Conservation (phyloP, 768 basidiomycete species). For the Tylopilus sp. region DNA sequence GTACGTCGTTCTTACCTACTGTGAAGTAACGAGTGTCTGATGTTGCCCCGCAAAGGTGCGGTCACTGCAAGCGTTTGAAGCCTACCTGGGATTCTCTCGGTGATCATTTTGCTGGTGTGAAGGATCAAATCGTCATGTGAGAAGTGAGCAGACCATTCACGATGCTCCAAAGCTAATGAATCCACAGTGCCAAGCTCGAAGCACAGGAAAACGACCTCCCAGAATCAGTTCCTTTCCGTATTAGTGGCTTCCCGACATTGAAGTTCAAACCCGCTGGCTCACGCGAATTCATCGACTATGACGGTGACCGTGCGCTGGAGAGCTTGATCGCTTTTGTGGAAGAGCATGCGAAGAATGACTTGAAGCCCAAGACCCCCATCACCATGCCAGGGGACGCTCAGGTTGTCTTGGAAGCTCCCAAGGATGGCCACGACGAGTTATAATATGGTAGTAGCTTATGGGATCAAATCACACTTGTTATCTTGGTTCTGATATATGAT, state of each 20-base stretch:
- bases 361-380: conserved; percentile 38
- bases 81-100: conserved; percentile 92
- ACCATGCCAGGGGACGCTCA: conserved; percentile 24
- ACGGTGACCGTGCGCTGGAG: conserved; percentile 88
- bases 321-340: conserved; percentile 81
- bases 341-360: conserved; percentile 72
- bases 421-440: conserved; percentile 28
- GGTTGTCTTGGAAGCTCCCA: conserved; percentile 24
- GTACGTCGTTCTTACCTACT: conserved; percentile 43
- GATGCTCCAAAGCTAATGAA: conserved; percentile 7
- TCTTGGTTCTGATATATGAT: conserved; percentile 16
- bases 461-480: conserved; percentile 20
- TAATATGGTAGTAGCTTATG: conserved; percentile 20
- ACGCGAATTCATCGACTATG: conserved; percentile 86
- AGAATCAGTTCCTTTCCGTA: conserved; percentile 78
- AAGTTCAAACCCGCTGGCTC: conserved; percentile 94
- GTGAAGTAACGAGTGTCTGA: background rate
- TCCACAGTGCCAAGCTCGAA: conserved; percentile 86
- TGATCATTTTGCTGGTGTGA: conserved; percentile 73
- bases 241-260: conserved; percentile 89
- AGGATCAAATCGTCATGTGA: conserved; percentile 78
- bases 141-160: conserved; percentile 19
- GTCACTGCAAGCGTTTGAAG: conserved; percentile 95
- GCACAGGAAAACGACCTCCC: conserved; percentile 96
- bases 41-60: conserved; percentile 53